These are phyloP conservation scores for Elsinoe perseae DNA, from an alignment of 2,329 filamentous ascomycete genomes.

Conservation along the genomic window DNA sequence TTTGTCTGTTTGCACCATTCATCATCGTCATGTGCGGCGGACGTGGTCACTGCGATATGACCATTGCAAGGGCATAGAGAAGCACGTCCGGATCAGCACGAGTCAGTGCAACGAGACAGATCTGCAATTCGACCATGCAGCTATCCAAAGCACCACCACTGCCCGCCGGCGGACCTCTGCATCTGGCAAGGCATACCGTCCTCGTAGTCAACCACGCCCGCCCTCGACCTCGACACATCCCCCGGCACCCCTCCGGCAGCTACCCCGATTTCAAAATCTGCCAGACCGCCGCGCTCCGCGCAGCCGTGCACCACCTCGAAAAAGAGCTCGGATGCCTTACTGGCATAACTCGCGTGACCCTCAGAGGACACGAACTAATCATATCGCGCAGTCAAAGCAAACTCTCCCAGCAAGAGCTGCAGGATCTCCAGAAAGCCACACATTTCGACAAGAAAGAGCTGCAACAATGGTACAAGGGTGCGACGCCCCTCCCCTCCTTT, in stretches of 20 bases:
- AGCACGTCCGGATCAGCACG: neutral
- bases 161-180: neutral
- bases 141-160: neutral
- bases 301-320: slow-evolving; percentile 28
- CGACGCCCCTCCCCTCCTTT: slow-evolving; percentile 25
- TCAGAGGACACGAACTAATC: slow-evolving; percentile 27
- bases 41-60: neutral
- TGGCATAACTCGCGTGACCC: slow-evolving; percentile 24
- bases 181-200: neutral
- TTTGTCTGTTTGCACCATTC: slow-evolving; percentile 7
- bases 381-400: slow-evolving; percentile 73
- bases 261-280: slow-evolving; percentile 29
- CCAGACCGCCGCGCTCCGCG: slow-evolving; percentile 27
- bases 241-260: slow-evolving; percentile 25
- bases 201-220: slow-evolving; percentile 27
- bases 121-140: neutral
- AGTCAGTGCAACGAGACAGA: neutral
- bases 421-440: slow-evolving; percentile 90
- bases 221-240: slow-evolving; percentile 28
- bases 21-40: neutral
- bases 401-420: slow-evolving; percentile 91
- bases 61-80: neutral
- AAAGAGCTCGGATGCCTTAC: slow-evolving; percentile 26
- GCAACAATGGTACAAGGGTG: slow-evolving; percentile 99
- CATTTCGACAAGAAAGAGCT: slow-evolving; percentile 99